Conservation (phyloP, 2,329 filamentous ascomycete genomes). For the Trichophyton equinum region DNA sequence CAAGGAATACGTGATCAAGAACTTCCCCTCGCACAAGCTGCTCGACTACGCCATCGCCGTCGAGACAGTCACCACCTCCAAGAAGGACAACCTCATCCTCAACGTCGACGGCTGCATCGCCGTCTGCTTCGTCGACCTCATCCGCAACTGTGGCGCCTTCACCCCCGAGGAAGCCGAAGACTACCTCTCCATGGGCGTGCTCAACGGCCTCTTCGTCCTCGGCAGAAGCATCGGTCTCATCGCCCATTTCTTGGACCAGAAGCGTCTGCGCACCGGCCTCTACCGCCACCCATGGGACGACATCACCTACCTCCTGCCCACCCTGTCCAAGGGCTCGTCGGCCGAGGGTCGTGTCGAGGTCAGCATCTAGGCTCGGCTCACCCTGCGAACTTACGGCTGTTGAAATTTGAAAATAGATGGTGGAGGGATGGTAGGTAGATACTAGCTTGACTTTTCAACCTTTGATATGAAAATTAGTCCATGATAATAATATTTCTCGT, state of each 20-base stretch:
- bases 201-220: constrained; percentile 98
- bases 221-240: constrained; percentile 96
- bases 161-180: constrained; percentile 92
- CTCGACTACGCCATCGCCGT: constrained; percentile 98
- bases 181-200: constrained; percentile 97
- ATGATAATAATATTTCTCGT: neutral
- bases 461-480: neutral
- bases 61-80: constrained; percentile 94
- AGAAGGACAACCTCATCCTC: constrained; percentile 99
- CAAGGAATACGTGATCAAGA: constrained; percentile 95
- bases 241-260: constrained; percentile 99
- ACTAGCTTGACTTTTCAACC: neutral
- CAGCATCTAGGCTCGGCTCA: constrained; percentile 18
- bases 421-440: neutral
- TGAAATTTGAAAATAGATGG: neutral
- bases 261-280: constrained; percentile 93
- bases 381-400: neutral
- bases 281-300: constrained; percentile 99
- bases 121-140: constrained; percentile 94
- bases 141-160: constrained; percentile 97
- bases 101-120: constrained; percentile 98
- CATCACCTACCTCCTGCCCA: constrained; percentile 87
- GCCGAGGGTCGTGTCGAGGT: constrained; percentile 87
- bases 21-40: constrained; percentile 96
- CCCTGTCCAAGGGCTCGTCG: constrained; percentile 52